Evolutionary conservation across 2,329 filamentous ascomycete species (phyloP).

Genomic region (Diplodia seriata): DNA sequence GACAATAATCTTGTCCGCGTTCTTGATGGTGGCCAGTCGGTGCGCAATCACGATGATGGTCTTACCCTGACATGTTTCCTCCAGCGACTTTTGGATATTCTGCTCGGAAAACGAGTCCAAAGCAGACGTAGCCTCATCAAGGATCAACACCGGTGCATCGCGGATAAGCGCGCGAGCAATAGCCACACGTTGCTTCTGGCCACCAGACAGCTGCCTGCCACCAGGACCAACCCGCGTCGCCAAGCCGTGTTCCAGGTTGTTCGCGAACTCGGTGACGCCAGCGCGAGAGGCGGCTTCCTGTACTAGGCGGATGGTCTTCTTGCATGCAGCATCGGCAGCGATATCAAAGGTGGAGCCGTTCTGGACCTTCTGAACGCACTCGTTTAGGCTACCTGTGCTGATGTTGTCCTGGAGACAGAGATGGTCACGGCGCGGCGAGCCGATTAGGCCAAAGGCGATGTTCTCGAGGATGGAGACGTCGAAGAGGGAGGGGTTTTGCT

Average conservation of each 20-base stretch:
- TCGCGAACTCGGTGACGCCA: constrained; percentile 17
- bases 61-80: constrained; percentile 55
- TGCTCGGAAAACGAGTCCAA: constrained; percentile 54
- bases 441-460: constrained; percentile 57
- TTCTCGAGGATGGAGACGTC: constrained; percentile 62
- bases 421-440: constrained; percentile 8
- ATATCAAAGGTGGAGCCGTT: constrained; percentile 52
- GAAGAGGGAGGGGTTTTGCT: constrained; percentile 60
- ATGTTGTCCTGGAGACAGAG: constrained; percentile 3
- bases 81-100: constrained; percentile 72
- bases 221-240: constrained; percentile 82
- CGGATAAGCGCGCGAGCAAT: constrained; percentile 90
- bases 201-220: constrained; percentile 81
- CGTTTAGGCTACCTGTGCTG: constrained; percentile 3
- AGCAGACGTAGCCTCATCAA: constrained; percentile 42
- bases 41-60: constrained; percentile 54
- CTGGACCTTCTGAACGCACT: constrained; percentile 34
- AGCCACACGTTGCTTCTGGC: constrained; percentile 93
- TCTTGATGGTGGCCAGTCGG: constrained; percentile 48
- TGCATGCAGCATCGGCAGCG: neutral
- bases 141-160: constrained; percentile 79
- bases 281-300: constrained; percentile 6
- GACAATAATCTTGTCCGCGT: constrained; percentile 52
- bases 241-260: constrained; percentile 62
- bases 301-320: constrained; percentile 15